phyloP scores from a whole-genome alignment of 768 basidiomycete species.

The Pisolithus albus region DNA sequence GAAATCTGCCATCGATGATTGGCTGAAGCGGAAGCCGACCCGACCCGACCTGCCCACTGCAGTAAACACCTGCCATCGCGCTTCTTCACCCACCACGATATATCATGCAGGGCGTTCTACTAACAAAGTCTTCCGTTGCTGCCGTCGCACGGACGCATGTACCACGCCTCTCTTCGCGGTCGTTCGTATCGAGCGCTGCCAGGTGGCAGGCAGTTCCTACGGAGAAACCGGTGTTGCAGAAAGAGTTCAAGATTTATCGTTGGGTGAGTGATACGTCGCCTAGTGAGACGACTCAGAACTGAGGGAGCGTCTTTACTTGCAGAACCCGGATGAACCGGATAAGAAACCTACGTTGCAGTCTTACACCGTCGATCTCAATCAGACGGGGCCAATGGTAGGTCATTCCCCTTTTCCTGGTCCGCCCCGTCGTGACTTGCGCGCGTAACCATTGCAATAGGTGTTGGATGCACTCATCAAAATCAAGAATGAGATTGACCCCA shows the following conservation, averaged over 20 bases:
- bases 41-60: too few species aligned
- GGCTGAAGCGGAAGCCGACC: too few species aligned
- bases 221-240: conserved; percentile 67
- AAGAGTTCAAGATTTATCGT: conserved; percentile 98
- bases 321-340: conserved; percentile 93
- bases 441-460: conserved; percentile 34
- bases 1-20: too few species aligned
- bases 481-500: conserved; percentile 97
- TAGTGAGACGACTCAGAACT: neutral
- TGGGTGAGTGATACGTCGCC: conserved; percentile 50
- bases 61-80: too few species aligned
- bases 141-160: neutral
- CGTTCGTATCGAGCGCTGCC: conserved; percentile 24
- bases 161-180: neutral
- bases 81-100: too few species aligned
- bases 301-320: neutral
- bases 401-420: neutral
- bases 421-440: neutral
- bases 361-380: conserved; percentile 87
- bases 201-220: conserved; percentile 38
- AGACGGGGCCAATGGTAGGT: conserved; percentile 89
- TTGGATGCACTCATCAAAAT: conserved; percentile 97
- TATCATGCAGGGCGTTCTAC: neutral
- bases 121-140: neutral
- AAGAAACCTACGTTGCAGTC: conserved; percentile 88